These are phyloP conservation scores for Fusarium euwallaceae DNA, from an alignment of 2,329 filamentous ascomycete species.

Conservation along the genomic window DNA sequence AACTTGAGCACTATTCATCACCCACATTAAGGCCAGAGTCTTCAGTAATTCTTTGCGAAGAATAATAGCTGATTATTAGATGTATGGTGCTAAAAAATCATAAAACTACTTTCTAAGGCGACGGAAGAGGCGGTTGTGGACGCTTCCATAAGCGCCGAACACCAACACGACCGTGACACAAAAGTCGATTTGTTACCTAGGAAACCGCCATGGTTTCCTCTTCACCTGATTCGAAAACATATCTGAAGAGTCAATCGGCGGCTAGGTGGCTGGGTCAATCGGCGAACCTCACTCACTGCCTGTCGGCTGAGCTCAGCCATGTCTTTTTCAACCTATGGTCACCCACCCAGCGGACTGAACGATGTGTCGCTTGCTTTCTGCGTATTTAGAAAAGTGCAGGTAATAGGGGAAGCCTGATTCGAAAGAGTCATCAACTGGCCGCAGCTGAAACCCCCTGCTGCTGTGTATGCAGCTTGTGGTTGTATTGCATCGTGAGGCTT, in stretches of 20 bases:
- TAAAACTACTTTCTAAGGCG: neutral
- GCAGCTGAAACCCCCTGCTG: neutral
- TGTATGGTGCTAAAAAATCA: neutral
- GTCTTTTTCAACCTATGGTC: neutral
- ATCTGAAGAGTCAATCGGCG: neutral
- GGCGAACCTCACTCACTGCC: neutral
- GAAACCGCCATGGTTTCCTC: fast-evolving
- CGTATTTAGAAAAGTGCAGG: neutral
- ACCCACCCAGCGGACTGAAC: neutral
- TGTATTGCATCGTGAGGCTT: neutral
- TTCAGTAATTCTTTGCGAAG: neutral
- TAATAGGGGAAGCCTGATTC: neutral
- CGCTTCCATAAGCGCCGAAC: neutral
- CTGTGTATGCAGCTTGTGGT: neutral
- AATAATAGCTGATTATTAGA: too few relatives aligned
- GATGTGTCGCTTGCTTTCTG: too few relatives aligned
- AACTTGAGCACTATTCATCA: neutral
- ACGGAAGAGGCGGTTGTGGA: neutral
- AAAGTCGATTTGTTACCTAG: neutral
- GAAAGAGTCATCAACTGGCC: neutral
- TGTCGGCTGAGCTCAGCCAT: neutral
- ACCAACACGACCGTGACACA: neutral
- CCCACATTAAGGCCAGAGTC: neutral
- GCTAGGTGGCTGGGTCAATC: neutral
- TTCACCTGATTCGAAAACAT: neutral